Percentiles rank a stretch among this genome's conserved stretches.
These are phyloP conservation scores for Thermothelomyces thermophilus DNA, from an alignment of 2,329 filamentous ascomycete species.

Conservation along the genomic window DNA sequence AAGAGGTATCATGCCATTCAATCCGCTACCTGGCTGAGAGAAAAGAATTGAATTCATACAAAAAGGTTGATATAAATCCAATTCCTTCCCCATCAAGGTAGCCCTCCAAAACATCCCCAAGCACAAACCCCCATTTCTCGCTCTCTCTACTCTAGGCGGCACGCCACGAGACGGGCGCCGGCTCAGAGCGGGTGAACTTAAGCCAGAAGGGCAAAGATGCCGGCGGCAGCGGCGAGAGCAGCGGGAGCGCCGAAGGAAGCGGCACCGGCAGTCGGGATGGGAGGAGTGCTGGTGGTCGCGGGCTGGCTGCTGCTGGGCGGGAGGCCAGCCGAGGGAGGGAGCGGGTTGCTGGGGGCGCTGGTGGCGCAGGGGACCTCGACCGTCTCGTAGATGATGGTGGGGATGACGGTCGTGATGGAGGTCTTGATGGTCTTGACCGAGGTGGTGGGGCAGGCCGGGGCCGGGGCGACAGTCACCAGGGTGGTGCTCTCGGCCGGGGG, in stretches of 20 bases:
- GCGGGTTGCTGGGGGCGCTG: constrained; percentile 22
- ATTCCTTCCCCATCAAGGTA: constrained; percentile 1
- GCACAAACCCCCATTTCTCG: neutral
- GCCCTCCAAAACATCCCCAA: neutral
- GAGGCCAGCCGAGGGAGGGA: constrained; percentile 24
- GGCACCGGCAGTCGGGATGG: constrained; percentile 45
- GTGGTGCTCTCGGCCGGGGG: constrained; percentile 22
- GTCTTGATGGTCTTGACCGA: constrained; percentile 49
- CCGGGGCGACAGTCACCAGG: constrained; percentile 24
- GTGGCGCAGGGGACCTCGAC: constrained; percentile 38
- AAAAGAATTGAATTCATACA: constrained; percentile 9
- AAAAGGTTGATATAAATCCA: neutral
- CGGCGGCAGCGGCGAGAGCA: constrained; percentile 48
- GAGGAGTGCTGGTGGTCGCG: constrained; percentile 20
- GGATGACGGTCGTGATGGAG: constrained; percentile 50
- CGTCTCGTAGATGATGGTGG: constrained; percentile 48
- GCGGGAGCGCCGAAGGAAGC: constrained; percentile 47
- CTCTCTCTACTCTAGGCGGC: neutral
- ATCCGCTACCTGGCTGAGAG: constrained; percentile 9
- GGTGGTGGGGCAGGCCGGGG: constrained; percentile 31
- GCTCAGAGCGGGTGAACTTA: constrained; percentile 34
- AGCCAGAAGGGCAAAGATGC: constrained; percentile 48
- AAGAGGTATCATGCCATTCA: constrained; percentile 28
- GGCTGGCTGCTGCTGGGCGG: constrained; percentile 27
- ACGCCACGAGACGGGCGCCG: neutral